Evolutionary conservation across 176 grass and related monocot species (phyloP).

Genomic region (Pontederia crassipes): DNA sequence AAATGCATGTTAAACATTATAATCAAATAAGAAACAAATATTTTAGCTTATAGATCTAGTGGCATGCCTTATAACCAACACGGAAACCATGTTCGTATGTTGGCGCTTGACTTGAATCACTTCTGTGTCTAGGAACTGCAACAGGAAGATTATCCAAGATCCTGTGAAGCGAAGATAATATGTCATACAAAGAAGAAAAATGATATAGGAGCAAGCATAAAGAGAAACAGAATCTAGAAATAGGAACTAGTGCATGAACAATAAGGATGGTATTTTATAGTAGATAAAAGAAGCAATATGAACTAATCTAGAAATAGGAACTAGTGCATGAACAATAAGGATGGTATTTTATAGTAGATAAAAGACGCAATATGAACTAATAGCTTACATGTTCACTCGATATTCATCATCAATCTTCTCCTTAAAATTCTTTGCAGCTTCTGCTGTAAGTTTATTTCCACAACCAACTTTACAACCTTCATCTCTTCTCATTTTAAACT

Average conservation of each 20-base stretch:
- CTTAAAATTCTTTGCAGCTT: slow-evolving; percentile 73
- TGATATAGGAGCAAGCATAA: neutral
- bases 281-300: neutral
- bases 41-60: neutral
- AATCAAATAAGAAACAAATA: slow-evolving; percentile 7
- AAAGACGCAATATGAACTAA: neutral
- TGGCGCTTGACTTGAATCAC: slow-evolving; percentile 51
- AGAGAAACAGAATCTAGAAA: neutral
- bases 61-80: slow-evolving; percentile 69
- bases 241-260: neutral
- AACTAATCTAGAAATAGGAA: neutral
- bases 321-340: neutral
- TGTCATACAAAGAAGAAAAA: neutral
- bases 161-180: slow-evolving; percentile 16
- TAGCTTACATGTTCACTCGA: slow-evolving; percentile 68
- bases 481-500: slow-evolving; percentile 74
- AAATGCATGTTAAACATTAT: slow-evolving; percentile 17
- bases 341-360: neutral
- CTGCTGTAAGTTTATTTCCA: slow-evolving; percentile 36
- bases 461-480: slow-evolving; percentile 64
- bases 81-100: slow-evolving; percentile 67
- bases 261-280: neutral
- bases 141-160: slow-evolving; percentile 80
- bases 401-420: slow-evolving; percentile 89
- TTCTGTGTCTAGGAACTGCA: slow-evolving; percentile 58